Percentiles rank a stretch among this genome's conserved stretches.
Evolutionary conservation across 2,329 filamentous ascomycete species (phyloP).

Genomic region (Fusarium buxicola): DNA sequence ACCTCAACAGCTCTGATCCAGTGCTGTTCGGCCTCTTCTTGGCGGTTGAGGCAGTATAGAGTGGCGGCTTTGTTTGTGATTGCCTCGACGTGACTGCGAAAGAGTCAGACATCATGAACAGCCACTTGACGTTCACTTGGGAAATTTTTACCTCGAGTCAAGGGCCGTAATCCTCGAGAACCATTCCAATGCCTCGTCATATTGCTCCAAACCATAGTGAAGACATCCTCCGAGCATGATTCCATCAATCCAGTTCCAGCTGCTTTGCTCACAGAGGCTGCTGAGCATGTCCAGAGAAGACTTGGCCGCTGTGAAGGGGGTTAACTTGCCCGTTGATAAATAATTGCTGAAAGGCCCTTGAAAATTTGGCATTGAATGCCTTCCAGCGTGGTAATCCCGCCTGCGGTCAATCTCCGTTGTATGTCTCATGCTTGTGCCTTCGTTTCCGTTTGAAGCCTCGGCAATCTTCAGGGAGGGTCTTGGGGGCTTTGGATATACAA

Average conservation of each 20-base stretch:
- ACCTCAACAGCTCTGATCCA: constrained; percentile 88
- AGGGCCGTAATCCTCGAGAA: constrained; percentile 73
- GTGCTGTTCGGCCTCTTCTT: constrained; percentile 84
- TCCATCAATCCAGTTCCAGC: constrained; percentile 92
- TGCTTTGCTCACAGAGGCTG: constrained; percentile 80
- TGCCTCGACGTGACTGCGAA: constrained; percentile 84
- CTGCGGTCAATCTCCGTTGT: constrained; percentile 19
- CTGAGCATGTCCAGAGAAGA: constrained; percentile 78
- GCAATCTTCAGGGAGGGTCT: constrained; percentile 46
- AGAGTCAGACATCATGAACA: constrained; percentile 47
- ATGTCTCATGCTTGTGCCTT: constrained; percentile 7
- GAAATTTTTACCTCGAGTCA: constrained; percentile 63
- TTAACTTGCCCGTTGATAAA: constrained; percentile 40
- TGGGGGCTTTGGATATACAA: constrained; percentile 67
- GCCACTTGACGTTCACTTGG: constrained; percentile 47
- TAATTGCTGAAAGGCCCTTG: constrained; percentile 28
- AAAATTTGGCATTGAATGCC: constrained; percentile 19
- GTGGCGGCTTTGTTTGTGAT: constrained; percentile 94
- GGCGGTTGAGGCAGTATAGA: constrained; percentile 83
- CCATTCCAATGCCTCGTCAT: constrained; percentile 80
- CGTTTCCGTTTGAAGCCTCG: constrained; percentile 14
- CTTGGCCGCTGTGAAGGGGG: constrained; percentile 66
- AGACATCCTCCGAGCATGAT: constrained; percentile 92
- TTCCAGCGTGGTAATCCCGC: constrained; percentile 28
- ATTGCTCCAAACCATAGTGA: constrained; percentile 88